Evolutionary conservation across 202 grass and related monocot species (phyloP).

Genomic region (Hordeum pubiflorum): DNA sequence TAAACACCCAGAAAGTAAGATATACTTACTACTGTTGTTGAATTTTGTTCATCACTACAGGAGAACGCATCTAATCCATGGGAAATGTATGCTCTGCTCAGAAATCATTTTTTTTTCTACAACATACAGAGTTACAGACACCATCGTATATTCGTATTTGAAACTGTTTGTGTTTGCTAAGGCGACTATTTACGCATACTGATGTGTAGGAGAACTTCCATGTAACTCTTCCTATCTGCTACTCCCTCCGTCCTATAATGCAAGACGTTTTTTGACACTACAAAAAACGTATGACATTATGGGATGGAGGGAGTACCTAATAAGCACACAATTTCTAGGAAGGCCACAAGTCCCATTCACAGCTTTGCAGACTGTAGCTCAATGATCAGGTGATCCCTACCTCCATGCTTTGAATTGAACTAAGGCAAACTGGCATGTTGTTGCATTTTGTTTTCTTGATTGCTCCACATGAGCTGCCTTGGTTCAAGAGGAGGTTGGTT

Average conservation of each 20-base stretch:
- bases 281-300: no score
- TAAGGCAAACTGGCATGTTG: slow-evolving; percentile 10
- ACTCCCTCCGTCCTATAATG: no score
- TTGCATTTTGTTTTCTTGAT: slow-evolving; percentile 15
- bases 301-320: not conserved
- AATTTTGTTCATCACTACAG: not conserved
- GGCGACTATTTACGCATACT: not conserved
- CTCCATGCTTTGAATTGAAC: slow-evolving; percentile 32
- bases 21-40: not conserved
- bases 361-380: not conserved
- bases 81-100: not conserved
- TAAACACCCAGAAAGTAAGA: not conserved
- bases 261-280: no score
- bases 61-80: not conserved
- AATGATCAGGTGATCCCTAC: not conserved
- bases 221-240: not conserved
- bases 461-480: slow-evolving; percentile 19
- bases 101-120: not conserved
- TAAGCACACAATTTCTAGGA: slow-evolving; percentile 16
- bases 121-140: not conserved
- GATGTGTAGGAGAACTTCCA: not conserved
- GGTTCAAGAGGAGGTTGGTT: slow-evolving; percentile 24
- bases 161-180: not conserved
- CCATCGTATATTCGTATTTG: not conserved
- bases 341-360: not conserved